Percentiles rank a stretch among this genome's conserved stretches.
These are phyloP conservation scores for Simplicillium sp. DNA, from an alignment of 2,329 filamentous ascomycete genomes.

Conservation along the genomic window DNA sequence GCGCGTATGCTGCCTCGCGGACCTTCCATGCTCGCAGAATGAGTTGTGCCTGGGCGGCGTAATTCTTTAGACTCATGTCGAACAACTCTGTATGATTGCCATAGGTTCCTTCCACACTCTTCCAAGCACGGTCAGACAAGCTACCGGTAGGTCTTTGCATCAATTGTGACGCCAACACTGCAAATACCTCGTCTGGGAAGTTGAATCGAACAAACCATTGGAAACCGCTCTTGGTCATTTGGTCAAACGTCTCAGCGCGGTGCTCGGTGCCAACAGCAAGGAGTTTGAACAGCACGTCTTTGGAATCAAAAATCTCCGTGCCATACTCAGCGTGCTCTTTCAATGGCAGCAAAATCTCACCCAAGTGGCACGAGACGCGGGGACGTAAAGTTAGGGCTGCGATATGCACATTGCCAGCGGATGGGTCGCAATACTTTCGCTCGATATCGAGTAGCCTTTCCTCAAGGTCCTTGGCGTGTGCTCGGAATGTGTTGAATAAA, in stretches of 20 bases:
- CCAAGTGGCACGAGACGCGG: constrained; percentile 39
- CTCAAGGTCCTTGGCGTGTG: constrained; percentile 31
- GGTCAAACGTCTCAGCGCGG: constrained; percentile 32
- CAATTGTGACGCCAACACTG: constrained; percentile 45
- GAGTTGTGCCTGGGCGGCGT: constrained; percentile 34
- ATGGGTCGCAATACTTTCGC: constrained; percentile 38
- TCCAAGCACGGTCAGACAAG: constrained; percentile 46
- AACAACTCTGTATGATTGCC: constrained; percentile 39
- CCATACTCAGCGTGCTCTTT: constrained; percentile 37
- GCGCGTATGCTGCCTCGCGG: constrained; percentile 32
- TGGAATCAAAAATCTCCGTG: constrained; percentile 35
- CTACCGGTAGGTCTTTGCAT: constrained; percentile 36
- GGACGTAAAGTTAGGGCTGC: constrained; percentile 37
- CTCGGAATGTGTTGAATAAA: constrained; percentile 30
- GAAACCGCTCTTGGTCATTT: constrained; percentile 35
- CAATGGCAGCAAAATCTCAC: constrained; percentile 35
- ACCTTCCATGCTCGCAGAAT: constrained; percentile 42
- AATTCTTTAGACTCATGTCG: constrained; percentile 34
- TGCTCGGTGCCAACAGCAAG: constrained; percentile 39
- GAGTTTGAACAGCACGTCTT: constrained; percentile 47
- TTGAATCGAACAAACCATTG: constrained; percentile 45
- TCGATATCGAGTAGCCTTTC: constrained; percentile 33
- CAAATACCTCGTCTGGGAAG: constrained; percentile 47
- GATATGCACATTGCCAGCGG: constrained; percentile 41
- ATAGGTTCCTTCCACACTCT: constrained; percentile 35